Evolutionary conservation across 1,284 basidiomycete species (phyloP).

Genomic region (Pseudozyma pruni): DNA sequence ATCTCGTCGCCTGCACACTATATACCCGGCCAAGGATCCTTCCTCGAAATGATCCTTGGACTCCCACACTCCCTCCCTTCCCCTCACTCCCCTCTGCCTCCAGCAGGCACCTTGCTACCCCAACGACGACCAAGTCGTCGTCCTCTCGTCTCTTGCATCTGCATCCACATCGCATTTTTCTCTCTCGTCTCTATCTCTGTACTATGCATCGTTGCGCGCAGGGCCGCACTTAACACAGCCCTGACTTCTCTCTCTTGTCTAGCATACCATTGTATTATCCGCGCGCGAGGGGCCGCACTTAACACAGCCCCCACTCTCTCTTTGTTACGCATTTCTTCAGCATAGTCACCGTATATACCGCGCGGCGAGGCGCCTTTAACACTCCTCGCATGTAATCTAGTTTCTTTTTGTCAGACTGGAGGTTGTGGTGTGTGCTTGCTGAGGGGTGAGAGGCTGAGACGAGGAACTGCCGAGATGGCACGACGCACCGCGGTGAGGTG

Average conservation of each 20-base stretch:
- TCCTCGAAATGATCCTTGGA: not conserved
- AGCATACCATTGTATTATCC: conserved; percentile 13
- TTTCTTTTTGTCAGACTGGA: conserved; percentile 1
- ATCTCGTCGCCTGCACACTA: conserved; percentile 4
- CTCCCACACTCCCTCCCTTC: conserved; percentile 5
- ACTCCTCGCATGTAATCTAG: conserved; percentile 46
- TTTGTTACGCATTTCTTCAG: conserved; percentile 5
- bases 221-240: conserved; percentile 56
- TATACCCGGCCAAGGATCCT: conserved; percentile 6
- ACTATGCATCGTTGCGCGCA: conserved; percentile 34
- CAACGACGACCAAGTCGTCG: no score
- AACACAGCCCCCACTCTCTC: conserved; percentile 37
- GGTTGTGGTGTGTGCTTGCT: no score
- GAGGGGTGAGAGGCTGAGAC: no score
- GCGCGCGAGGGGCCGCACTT: conserved; percentile 46
- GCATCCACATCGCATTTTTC: conserved; percentile 32
- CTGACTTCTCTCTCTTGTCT: conserved; percentile 18
- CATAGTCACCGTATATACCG: conserved; percentile 36
- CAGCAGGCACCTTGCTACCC: conserved; percentile 9
- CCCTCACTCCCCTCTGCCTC: conserved; percentile 7
- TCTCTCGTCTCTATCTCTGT: conserved; percentile 13
- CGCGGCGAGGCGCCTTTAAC: conserved; percentile 56
- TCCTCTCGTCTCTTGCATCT: conserved; percentile 25
- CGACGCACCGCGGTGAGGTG: not conserved
- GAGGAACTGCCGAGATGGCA: no score